Base-by-base conservation (phyloP, 352 stramenopile genomes). In the Pythium plurisporium region DNA sequence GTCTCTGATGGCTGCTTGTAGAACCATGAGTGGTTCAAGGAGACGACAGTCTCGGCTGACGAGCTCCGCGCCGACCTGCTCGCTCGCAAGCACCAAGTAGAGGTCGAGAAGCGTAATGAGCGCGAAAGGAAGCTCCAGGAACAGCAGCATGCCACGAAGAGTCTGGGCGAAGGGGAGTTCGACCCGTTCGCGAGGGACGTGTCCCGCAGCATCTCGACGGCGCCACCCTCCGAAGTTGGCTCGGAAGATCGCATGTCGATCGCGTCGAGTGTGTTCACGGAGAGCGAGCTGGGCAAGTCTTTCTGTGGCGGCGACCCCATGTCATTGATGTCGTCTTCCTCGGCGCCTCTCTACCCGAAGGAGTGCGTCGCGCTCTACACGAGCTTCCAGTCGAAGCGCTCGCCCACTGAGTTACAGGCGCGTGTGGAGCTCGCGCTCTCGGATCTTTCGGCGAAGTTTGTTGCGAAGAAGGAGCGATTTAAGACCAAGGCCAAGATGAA, bases 401-500 rank as follows among this genome's bases (percentile, higher is more conserved):
- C 70, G 26, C 73, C 78, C 5, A 60, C 55, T 17, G 73, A 86
- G 43, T 67, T 89, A 34, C 76, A 87, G 51, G 65, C 60, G 19
- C 76, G 74, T 22, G 65, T 91, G 14, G 78, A 89, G 54, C 64
- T 68, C 55, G 74, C 66, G 25, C 59, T 91, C 17, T 60, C 55
- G n/a, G 73, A 86, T 27, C 27, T 76, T 17, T 73, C 70, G 26
- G 78, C 76, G 27, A 59, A 67, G 11, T 73, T 84, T 38, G 64
- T 86, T 27, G 61, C 57, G 31, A 78, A 81, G 63, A 84, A 85
- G 52, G 71, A 79, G 34, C 69, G 76, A 5, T 91, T 91, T 48
- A 89, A 91, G 73, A 89, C 70, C 43, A 89, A 89, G 67, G 78
- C 60, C n/a, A 70, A 59, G 47, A 74, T 89, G 68, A 62, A 74